Percentiles rank a stretch among this genome's conserved stretches.
These are phyloP conservation scores for Sequoia sempervirens DNA, from an alignment of 75 land plant species.

Conservation along the genomic window DNA sequence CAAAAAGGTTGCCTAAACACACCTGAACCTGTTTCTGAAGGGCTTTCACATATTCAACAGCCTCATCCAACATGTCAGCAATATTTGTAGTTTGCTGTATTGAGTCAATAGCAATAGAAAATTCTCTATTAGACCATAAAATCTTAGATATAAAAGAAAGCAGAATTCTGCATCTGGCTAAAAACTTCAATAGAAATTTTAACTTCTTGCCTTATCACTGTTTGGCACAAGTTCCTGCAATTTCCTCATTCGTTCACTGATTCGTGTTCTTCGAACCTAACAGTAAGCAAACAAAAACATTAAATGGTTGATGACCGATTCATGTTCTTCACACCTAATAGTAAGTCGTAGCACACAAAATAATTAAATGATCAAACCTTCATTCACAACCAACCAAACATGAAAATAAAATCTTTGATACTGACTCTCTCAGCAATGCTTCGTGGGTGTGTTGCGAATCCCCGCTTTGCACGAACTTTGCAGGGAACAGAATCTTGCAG, in stretches of 20 bases:
- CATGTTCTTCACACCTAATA: slow-evolving; percentile 67
- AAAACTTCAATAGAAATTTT: not conserved
- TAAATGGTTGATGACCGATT: slow-evolving; percentile 33
- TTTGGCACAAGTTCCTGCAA: slow-evolving; percentile 89
- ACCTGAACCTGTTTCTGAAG: slow-evolving; percentile 34
- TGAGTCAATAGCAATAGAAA: slow-evolving; percentile 1
- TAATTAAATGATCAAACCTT: not conserved
- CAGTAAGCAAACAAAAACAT: not conserved
- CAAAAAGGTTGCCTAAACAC: not conserved
- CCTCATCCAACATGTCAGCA: slow-evolving; percentile 44
- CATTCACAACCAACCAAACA: not conserved
- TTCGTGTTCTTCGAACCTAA: slow-evolving; percentile 76
- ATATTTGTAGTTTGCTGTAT: slow-evolving; percentile 38
- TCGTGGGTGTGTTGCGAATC: slow-evolving; percentile 71
- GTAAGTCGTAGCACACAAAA: not conserved
- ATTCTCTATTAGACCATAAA: not conserved
- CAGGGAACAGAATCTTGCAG: slow-evolving; percentile 49
- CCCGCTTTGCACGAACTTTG: slow-evolving; percentile 55
- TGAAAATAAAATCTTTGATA: not conserved
- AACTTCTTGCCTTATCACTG: slow-evolving; percentile 65
- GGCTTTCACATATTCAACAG: slow-evolving; percentile 30
- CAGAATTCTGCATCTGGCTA: not conserved
- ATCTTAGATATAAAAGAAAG: not conserved
- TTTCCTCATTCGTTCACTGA: slow-evolving; percentile 82
- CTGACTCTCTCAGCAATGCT: slow-evolving; percentile 68